phyloP scores from a whole-genome alignment of 208 protist species.

The Trypanosoma congolense region DNA sequence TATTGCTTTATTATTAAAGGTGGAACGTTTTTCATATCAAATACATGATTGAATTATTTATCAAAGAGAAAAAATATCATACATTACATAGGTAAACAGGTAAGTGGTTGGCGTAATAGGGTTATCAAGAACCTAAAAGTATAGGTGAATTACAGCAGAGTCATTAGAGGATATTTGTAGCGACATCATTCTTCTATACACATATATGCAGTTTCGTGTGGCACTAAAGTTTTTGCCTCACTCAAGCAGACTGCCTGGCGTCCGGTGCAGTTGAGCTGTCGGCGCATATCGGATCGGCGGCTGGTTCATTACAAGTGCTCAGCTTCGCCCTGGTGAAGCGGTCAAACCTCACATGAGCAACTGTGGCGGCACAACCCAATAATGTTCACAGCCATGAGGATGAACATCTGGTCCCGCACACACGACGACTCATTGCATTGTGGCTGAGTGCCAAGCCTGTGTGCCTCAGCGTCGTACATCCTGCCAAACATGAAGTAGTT shows the following conservation, averaged over 20 bases:
- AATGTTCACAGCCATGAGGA: slow-evolving; percentile 56
- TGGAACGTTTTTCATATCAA: no score
- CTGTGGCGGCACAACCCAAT: slow-evolving; percentile 22
- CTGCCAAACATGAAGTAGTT: slow-evolving; percentile 76
- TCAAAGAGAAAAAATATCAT: no score
- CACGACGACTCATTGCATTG: slow-evolving; percentile 38
- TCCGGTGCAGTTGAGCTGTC: slow-evolving; percentile 4
- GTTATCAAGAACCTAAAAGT: no score
- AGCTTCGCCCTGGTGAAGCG: slow-evolving; percentile 21
- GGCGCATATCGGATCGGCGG: not conserved
- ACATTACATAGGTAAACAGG: no score
- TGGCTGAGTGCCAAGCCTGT: slow-evolving; percentile 23
- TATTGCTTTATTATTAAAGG: no score
- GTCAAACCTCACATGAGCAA: slow-evolving; percentile 45
- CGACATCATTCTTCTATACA: no score
- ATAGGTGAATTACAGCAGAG: no score
- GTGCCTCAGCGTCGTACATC: slow-evolving; percentile 49
- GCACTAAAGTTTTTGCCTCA: no score
- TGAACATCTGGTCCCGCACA: slow-evolving; percentile 53
- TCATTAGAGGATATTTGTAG: no score
- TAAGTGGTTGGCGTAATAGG: no score
- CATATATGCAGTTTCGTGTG: no score
- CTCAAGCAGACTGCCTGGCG: slow-evolving; percentile 16
- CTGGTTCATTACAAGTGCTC: not conserved
- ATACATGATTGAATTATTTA: no score